Percentiles rank a stretch among this genome's conserved stretches.
Conservation (phyloP, 305 asterid species). For the Withania somnifera region DNA sequence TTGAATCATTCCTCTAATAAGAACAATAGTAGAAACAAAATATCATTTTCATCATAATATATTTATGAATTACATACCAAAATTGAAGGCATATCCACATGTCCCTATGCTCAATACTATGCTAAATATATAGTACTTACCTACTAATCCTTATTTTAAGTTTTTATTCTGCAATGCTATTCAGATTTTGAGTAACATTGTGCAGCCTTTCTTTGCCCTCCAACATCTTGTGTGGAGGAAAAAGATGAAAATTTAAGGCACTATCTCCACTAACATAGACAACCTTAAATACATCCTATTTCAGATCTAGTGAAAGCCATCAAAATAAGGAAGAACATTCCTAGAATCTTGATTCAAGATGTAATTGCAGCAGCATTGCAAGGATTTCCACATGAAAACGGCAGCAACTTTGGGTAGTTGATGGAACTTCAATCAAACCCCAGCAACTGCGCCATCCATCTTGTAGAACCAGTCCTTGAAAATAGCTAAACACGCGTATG, state of each 20-base stretch:
- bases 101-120: not conserved
- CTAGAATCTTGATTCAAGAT: constrained; percentile 34
- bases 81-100: not conserved
- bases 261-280: constrained; percentile 32
- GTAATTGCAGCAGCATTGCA: constrained; percentile 39
- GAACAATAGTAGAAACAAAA: not conserved
- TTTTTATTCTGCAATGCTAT: not conserved
- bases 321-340: constrained; percentile 34
- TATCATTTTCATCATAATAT: not conserved
- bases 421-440: constrained; percentile 36
- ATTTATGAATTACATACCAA: not conserved
- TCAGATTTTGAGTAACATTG: constrained; percentile 9
- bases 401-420: constrained; percentile 13
- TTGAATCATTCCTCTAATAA: not conserved
- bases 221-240: constrained; percentile 12
- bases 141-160: not conserved
- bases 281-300: constrained; percentile 56
- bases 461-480: constrained; percentile 37
- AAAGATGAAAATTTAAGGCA: constrained; percentile 2
- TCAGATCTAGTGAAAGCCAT: constrained; percentile 29
- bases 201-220: constrained; percentile 2
- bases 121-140: not conserved
- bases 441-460: constrained; percentile 46
- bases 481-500: constrained; percentile 36
- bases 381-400: constrained; percentile 49